Evolutionary conservation across 2,329 filamentous ascomycete species (phyloP), one percentile per base, ranked within the genome.

Genomic region (Aspergillus japonicus): DNA sequence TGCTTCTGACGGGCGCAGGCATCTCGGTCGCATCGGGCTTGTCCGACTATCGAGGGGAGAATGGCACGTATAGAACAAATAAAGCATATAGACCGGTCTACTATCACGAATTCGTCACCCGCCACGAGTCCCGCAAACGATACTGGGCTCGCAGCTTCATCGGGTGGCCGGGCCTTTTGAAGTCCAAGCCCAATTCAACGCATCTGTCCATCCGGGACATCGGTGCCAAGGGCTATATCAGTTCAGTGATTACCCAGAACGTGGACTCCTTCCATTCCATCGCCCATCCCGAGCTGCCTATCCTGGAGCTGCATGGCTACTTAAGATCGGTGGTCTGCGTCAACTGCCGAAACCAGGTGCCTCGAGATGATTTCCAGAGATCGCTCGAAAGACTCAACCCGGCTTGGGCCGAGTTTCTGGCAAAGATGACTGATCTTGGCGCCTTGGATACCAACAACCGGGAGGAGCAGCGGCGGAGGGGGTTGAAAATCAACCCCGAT

Each of bases 121-220:
- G 81, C 64, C 94, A 98, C 76, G 91, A 93, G 73, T 87, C 90
- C 12, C 83, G 95, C 65, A 95, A 97, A 76, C 82, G 95, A 62
- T 99, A 99, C 74, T 99, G 95, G 95, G 94, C 95, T 0, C 82
- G 95, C 52, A 96, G 91, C 71, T 99, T 96, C 75, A 79, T 99
- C 21, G 95, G 95, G 42, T 98, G 93, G 93, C 88, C 91, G 4
- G 92, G 86, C 49, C 80, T 98, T 65, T 80, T 89, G 70, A 88
- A 86, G 62, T 91, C 92, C n/a, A 80, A 79, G 59, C 93, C 94
- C 12, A 98, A 98, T 71, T 78, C 81, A 3, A 88, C 87, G 2
- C 95, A 99, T 77, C 82, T 85, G 72, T 92, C 93, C 2, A 85
- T 98, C 58, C 83, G 85, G 55, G 83, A 89, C 64, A 80, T 98